Evolutionary conservation across 2,329 filamentous ascomycete species (phyloP).

Genomic region (Colletotrichum tanaceti): DNA sequence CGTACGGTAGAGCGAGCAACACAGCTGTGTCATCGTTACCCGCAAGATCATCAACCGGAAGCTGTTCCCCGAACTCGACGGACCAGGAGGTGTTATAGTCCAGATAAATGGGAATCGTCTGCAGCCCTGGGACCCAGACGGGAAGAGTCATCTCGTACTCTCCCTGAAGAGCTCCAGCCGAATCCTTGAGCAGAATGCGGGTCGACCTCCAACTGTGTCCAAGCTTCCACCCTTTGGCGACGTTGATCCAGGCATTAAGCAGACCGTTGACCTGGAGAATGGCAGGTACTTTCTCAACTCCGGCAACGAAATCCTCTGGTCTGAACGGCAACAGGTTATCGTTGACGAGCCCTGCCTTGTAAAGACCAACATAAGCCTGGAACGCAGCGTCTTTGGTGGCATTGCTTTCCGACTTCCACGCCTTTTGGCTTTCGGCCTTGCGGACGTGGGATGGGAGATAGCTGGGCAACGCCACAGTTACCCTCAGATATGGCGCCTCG

Average conservation of each 20-base stretch:
- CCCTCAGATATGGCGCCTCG: constrained; percentile 54
- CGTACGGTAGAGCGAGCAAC: constrained; percentile 61
- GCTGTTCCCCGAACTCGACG: constrained; percentile 47
- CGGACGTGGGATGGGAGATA: constrained; percentile 74
- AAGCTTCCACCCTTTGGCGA: constrained; percentile 58
- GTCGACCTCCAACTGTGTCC: constrained; percentile 46
- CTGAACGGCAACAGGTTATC: constrained; percentile 78
- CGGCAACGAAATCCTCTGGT: constrained; percentile 53
- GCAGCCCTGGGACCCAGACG: constrained; percentile 52
- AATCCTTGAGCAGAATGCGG: constrained; percentile 43
- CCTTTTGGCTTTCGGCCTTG: constrained; percentile 58
- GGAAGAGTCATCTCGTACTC: constrained; percentile 60
- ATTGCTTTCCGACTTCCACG: constrained; percentile 78
- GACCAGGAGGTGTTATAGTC: constrained; percentile 52
- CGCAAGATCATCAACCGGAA: constrained; percentile 39
- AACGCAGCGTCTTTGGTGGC: constrained; percentile 87
- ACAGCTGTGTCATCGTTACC: constrained; percentile 57
- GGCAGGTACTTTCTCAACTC: constrained; percentile 52
- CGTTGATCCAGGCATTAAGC: constrained; percentile 59
- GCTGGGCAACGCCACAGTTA: constrained; percentile 76
- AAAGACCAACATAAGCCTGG: constrained; percentile 78
- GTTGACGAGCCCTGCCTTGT: constrained; percentile 78
- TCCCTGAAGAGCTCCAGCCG: constrained; percentile 47
- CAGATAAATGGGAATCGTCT: constrained; percentile 55
- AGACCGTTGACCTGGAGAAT: constrained; percentile 52